Evolutionary conservation across 75 land plant genomes (phyloP).

Genomic region (Larix kaempferi): DNA sequence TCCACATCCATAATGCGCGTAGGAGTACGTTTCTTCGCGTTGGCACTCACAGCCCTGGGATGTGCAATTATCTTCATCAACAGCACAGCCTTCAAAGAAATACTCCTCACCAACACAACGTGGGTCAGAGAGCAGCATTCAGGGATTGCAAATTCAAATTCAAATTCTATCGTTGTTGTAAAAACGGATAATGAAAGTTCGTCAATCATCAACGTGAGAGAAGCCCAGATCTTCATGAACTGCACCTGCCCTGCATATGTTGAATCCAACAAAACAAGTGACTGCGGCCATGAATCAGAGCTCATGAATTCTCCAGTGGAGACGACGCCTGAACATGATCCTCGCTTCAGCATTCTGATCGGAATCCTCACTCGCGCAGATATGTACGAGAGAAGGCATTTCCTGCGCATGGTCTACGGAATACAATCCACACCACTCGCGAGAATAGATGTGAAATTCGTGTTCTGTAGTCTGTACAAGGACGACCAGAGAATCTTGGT

Average conservation of each 20-base stretch:
- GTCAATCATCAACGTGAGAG: neutral
- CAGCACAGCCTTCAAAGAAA: neutral
- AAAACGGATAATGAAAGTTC: neutral
- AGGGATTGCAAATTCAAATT: neutral
- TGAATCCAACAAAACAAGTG: neutral
- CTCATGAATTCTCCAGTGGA: neutral
- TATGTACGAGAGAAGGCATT: constrained; percentile 42
- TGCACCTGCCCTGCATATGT: neutral
- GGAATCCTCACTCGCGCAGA: constrained; percentile 54
- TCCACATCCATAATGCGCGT: neutral
- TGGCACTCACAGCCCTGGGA: neutral
- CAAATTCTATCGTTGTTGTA: neutral
- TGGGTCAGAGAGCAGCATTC: neutral
- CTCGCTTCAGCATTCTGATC: constrained; percentile 25
- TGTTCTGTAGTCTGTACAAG: constrained; percentile 49
- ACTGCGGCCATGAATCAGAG: too few species aligned
- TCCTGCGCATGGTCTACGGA: constrained; percentile 60
- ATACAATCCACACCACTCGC: constrained; percentile 27
- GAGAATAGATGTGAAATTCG: constrained; percentile 44
- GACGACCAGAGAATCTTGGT: constrained; percentile 36
- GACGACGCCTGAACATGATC: neutral
- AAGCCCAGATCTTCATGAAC: constrained; percentile 16
- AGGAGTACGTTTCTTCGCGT: neutral
- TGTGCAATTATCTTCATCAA: neutral
- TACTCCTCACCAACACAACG: neutral